Percentiles rank a stretch among this genome's conserved stretches.
Evolutionary conservation across 2,329 filamentous ascomycete species (phyloP).

Genomic region (Penicillium sp.): DNA sequence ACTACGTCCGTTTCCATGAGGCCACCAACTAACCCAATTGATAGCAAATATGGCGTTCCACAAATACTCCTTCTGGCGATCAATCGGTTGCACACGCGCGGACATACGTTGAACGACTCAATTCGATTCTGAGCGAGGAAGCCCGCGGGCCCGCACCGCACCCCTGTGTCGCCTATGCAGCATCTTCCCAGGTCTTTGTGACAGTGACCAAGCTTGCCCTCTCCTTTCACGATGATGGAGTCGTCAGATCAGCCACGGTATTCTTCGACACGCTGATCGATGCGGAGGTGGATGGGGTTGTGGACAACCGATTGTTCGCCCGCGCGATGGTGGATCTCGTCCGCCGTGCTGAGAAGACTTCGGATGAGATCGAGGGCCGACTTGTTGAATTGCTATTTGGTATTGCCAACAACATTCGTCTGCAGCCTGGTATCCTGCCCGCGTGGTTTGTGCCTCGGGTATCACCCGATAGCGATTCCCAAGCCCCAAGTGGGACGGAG

Average conservation of each 20-base stretch:
- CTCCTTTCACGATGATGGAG: conserved; percentile 77
- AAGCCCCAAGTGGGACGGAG: conserved; percentile 56
- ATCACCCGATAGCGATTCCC: conserved; percentile 39
- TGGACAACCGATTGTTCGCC: conserved; percentile 83
- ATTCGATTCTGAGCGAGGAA: conserved; percentile 78
- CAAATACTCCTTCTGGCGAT: conserved; percentile 53
- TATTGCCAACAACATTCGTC: conserved; percentile 90
- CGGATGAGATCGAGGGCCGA: conserved; percentile 78
- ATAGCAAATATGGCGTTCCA: conserved; percentile 62
- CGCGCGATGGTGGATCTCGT: conserved; percentile 84
- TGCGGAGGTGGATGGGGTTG: conserved; percentile 92
- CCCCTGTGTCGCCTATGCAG: conserved; percentile 84
- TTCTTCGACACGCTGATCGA: conserved; percentile 93
- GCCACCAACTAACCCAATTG: conserved; percentile 7
- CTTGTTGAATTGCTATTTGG: conserved; percentile 94
- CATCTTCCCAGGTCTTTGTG: conserved; percentile 83
- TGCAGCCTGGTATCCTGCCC: conserved; percentile 81
- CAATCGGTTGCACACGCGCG: conserved; percentile 53
- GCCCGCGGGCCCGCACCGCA: conserved; percentile 84
- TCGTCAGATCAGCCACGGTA: conserved; percentile 79
- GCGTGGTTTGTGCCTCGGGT: conserved; percentile 80
- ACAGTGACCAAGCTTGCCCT: conserved; percentile 86
- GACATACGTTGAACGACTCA: conserved; percentile 56
- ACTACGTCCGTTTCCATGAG: background rate
- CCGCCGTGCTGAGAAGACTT: conserved; percentile 65